phyloP scores from a whole-genome alignment of 352 stramenopile species.

The Achlya hypogyna region DNA sequence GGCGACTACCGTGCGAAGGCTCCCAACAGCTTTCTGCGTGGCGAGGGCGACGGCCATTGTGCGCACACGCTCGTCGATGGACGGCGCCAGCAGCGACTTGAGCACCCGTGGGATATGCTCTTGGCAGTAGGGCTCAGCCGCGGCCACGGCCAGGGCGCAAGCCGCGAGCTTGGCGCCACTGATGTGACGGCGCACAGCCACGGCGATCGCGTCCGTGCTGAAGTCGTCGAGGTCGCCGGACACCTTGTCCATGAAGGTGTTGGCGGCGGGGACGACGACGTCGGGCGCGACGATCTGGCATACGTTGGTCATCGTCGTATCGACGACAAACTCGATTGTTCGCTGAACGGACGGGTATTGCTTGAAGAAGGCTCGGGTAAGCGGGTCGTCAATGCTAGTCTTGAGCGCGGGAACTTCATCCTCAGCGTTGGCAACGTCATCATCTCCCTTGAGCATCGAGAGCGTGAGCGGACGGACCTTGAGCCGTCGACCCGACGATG shows the following conservation, averaged over 20 bases:
- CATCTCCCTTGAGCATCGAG: background rate
- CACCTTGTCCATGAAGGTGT: constrained; percentile 31
- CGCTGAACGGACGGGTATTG: constrained; percentile 43
- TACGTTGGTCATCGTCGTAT: constrained; percentile 44
- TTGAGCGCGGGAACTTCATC: background rate
- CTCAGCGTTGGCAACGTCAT: background rate
- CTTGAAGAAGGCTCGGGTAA: constrained; percentile 51
- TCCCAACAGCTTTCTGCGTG: constrained; percentile 8
- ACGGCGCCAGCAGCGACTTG: constrained; percentile 5
- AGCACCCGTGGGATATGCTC: constrained; percentile 13
- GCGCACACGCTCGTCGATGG: background rate
- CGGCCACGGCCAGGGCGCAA: background rate
- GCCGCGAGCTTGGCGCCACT: background rate
- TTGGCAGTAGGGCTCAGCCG: constrained; percentile 11
- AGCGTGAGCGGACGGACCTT: constrained; percentile 45
- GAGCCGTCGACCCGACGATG: constrained; percentile 28
- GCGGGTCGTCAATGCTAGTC: constrained; percentile 27
- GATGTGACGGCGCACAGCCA: constrained; percentile 1
- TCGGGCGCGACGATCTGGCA: constrained; percentile 45
- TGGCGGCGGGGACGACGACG: constrained; percentile 32
- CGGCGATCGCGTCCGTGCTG: background rate
- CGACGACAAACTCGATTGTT: constrained; percentile 56
- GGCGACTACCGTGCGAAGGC: background rate
- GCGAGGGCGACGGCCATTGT: constrained; percentile 2
- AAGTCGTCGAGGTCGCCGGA: background rate